Evolutionary conservation across 75 land plant genomes (phyloP).

Genomic region (Azolla pinnata): DNA sequence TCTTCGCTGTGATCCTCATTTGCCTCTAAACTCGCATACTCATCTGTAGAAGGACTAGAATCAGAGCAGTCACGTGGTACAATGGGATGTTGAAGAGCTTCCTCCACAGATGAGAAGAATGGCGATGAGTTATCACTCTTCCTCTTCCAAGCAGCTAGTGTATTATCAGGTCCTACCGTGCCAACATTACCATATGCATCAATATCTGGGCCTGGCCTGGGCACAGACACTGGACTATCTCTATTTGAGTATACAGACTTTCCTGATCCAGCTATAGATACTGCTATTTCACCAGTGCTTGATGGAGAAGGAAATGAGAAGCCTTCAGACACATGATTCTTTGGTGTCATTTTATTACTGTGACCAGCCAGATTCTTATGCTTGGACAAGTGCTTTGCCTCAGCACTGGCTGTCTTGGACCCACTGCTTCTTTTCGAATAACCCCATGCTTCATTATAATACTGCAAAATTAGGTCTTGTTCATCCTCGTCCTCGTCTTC

Average conservation of each 20-base stretch:
- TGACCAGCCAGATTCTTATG: background rate
- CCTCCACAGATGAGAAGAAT: slow-evolving; percentile 16
- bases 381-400: background rate
- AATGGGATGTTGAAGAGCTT: slow-evolving; percentile 11
- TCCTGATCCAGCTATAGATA: slow-evolving; percentile 24
- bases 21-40: slow-evolving; percentile 17
- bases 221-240: slow-evolving; percentile 2
- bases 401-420: background rate
- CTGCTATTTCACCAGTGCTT: slow-evolving; percentile 15
- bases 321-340: slow-evolving; percentile 15
- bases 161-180: slow-evolving; percentile 17
- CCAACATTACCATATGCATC: slow-evolving; percentile 17
- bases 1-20: slow-evolving; percentile 14
- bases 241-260: slow-evolving; percentile 23
- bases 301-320: slow-evolving; percentile 34
- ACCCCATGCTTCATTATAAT: slow-evolving; percentile 23
- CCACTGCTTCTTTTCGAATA: background rate
- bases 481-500: background rate
- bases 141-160: slow-evolving; percentile 35
- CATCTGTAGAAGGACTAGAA: slow-evolving; percentile 24
- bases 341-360: background rate
- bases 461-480: slow-evolving; percentile 17
- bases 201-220: slow-evolving; percentile 3
- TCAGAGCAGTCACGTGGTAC: slow-evolving; percentile 13
- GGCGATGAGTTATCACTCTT: slow-evolving; percentile 36